Base-by-base conservation (phyloP, 2,329 filamentous ascomycete genomes). In the Fusarium siculi region DNA sequence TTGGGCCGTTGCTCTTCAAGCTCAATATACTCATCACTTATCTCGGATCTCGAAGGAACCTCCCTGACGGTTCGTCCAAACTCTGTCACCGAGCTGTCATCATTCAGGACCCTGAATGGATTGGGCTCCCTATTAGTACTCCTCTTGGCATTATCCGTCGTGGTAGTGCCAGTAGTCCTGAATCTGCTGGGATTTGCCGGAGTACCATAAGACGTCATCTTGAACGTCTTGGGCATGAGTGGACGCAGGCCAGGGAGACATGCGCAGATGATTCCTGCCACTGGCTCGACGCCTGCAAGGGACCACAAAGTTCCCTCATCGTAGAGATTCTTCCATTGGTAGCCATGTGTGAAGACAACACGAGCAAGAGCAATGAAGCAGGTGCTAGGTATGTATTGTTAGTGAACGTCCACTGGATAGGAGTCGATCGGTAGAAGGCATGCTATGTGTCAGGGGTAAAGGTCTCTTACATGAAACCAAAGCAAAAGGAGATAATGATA, bases 141-240 rank as follows among this genome's bases (percentile, higher is more conserved):
- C 16, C 14, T 54, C 2, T 65, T 65, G 1, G 16, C 63, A 18
- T 46, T 56, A 18, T 64, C 59, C 11, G 63, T 64, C 3, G 28
- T 19, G 1, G 47, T 16, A 4, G 59, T 65, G 1, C 46, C 63
- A 12, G 59, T 64, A n/a, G 63, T 64, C 28, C 40, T 56, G 28
- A 65, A 65, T 42, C 63, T 40, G 21, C 59, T 64, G 4, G 63
- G 63, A 11, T 65, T 65, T 1, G 63, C 63, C 1, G 63, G 47
- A 36, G 59, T 65, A 3, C 59, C 59, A 1, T 65, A 65, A 5
- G 63, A 65, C 1, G 63, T 23, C 59, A 64, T 56, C 63, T 65
- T 65, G 10, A 65, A 63, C 3, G 63, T 65, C 63, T 65, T 65
- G 59, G 63, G 63, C 2, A 65, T 23, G 5, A 65, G 59, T n/a